Evolutionary conservation across 441 rosid genomes (phyloP).

Genomic region (Gossypium lobatum): DNA sequence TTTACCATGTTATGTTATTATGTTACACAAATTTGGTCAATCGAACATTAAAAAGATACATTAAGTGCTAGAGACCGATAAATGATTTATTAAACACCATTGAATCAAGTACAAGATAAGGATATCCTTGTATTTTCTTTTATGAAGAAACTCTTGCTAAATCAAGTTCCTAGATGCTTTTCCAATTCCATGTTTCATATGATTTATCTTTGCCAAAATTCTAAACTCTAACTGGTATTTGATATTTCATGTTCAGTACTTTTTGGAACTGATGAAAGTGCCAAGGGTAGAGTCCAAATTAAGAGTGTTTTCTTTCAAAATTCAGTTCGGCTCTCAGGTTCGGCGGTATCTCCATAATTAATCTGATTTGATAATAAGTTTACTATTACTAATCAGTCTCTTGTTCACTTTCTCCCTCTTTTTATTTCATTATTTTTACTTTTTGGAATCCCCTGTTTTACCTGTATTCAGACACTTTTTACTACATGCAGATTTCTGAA

Average conservation of each 20-base stretch:
- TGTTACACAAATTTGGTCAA: neutral
- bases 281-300: slow-evolving; percentile 96
- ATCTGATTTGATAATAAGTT: slow-evolving; percentile 21
- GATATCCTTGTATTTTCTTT: neutral
- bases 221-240: neutral
- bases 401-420: neutral
- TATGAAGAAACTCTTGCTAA: neutral
- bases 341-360: slow-evolving; percentile 43
- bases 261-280: slow-evolving; percentile 95
- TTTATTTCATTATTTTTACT: neutral
- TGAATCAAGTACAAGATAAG: neutral
- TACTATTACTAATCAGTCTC: slow-evolving; percentile 6
- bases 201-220: slow-evolving; percentile 1
- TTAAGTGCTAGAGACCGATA: neutral
- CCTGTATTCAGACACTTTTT: slow-evolving; percentile 15
- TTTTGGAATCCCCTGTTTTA: neutral
- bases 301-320: slow-evolving; percentile 93
- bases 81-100: neutral
- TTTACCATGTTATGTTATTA: neutral
- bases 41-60: neutral
- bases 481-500: slow-evolving; percentile 56
- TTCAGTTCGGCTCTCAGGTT: slow-evolving; percentile 93
- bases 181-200: neutral
- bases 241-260: slow-evolving; percentile 46
- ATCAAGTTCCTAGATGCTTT: neutral